Evolutionary conservation across 768 basidiomycete genomes (phyloP), one percentile per base, ranked within the genome.

Genomic region (Galerina sulciceps): DNA sequence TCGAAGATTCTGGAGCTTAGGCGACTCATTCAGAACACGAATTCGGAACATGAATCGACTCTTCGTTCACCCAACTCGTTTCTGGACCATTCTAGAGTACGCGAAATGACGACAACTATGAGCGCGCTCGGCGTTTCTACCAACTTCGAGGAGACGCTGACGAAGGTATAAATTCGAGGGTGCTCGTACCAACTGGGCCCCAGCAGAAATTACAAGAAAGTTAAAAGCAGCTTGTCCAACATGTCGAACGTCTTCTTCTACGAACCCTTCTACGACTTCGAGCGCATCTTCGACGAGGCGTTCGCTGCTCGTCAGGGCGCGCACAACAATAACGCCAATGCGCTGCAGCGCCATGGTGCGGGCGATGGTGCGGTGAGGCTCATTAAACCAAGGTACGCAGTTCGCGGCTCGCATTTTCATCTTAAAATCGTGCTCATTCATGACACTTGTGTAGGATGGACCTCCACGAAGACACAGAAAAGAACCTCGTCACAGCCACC

Each of bases 401-500:
- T 31, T 49, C 22, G 13, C 20, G 6, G 17, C 40, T 46, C 6
- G 6, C 4, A 57, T 38, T 10, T 42, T 49, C 18, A 15, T 15
- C 8, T 15, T 44, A 6, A 26, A 37, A 44, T 6, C 36, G 50
- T n/a, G 17, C 37, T 15, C n/a, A 20, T 38, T 11, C 13, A 22
- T 37, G 18, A 50, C 22, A 18, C n/a, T 35, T 18, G 37, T 34
- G 11, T 62, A 86, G 85, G 61, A 81, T 86, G 79, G 82, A 86
- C 60, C 68, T 86, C 5, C 79, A 83, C 65, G 84, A 86, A 61
- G 73, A 84, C 55, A 46, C 66, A 4, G 75, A 80, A 22, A 72
- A 69, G 36, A 83, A 83, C 60, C 64, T 73, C 26, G 80, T 87
- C 40, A 82, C 81, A 0, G 85, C 85, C 36, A 70, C 76, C 8